Evolutionary conservation across 2,329 filamentous ascomycete species (phyloP).

Genomic region (Pyrenophora tritici-repentis): DNA sequence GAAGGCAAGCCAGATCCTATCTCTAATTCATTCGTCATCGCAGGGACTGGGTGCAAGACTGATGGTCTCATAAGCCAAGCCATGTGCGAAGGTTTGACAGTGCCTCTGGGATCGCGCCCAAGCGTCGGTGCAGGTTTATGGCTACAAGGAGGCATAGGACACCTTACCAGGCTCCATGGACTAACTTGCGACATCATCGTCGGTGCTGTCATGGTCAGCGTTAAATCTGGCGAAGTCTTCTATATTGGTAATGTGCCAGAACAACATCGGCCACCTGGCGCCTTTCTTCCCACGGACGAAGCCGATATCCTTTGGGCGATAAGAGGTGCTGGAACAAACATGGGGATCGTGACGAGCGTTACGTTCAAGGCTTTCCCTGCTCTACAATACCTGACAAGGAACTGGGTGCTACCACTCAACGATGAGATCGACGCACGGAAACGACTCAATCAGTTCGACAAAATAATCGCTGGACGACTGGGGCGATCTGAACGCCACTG

Average conservation of each 20-base stretch:
- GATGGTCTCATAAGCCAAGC: slow-evolving; percentile 58
- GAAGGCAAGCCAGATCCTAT: slow-evolving; percentile 17
- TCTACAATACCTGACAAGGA: slow-evolving; percentile 45
- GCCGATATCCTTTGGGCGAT: slow-evolving; percentile 62
- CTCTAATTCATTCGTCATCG: slow-evolving; percentile 52
- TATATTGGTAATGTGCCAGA: slow-evolving; percentile 59
- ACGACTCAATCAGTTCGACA: slow-evolving; percentile 51
- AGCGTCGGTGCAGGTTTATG: slow-evolving; percentile 67
- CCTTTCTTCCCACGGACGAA: slow-evolving; percentile 55
- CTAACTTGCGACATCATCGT: slow-evolving; percentile 65
- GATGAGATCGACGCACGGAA: slow-evolving; percentile 37
- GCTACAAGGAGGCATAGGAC: slow-evolving; percentile 69
- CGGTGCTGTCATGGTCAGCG: slow-evolving; percentile 63
- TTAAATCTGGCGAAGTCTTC: slow-evolving; percentile 54
- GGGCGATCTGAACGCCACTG: slow-evolving; percentile 34
- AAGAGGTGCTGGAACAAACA: slow-evolving; percentile 64
- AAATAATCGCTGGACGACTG: slow-evolving; percentile 48
- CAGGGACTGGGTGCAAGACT: slow-evolving; percentile 61
- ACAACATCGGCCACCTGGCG: slow-evolving; percentile 49
- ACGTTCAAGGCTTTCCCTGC: slow-evolving; percentile 56
- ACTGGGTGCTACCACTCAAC: slow-evolving; percentile 36
- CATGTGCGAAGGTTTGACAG: slow-evolving; percentile 56
- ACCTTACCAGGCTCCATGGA: slow-evolving; percentile 60
- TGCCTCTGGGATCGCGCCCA: slow-evolving; percentile 65
- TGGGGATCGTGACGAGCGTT: slow-evolving; percentile 62